A percentile compares a stretch with the other conserved stretches of the same genome.
Evolutionary conservation across 352 stramenopile species (phyloP).

Genomic region (Phytophthora hybrid): DNA sequence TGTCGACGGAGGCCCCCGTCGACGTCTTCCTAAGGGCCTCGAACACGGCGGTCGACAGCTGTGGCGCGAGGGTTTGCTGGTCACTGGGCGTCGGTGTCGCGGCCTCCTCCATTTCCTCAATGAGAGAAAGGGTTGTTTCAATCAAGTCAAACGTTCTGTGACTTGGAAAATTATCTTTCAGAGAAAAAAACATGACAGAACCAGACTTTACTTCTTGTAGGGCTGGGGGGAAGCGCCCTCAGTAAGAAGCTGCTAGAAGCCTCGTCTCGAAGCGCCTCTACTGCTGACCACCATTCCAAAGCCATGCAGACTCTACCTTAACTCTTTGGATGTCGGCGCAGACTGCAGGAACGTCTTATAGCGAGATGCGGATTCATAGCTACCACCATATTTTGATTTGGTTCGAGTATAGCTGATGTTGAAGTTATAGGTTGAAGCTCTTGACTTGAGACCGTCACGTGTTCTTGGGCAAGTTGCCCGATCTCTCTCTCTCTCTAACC

Average conservation of each 20-base stretch:
- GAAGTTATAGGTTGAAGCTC: slow-evolving; percentile 13
- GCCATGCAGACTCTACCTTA: neutral
- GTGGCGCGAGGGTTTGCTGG: no score
- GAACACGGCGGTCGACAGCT: no score
- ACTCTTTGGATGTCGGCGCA: neutral
- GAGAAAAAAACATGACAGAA: neutral
- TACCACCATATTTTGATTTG: neutral
- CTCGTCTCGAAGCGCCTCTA: neutral
- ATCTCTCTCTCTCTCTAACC: slow-evolving; percentile 6
- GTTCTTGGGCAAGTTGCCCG: neutral
- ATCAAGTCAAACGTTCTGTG: no score
- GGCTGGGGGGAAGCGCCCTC: neutral
- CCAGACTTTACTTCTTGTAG: neutral
- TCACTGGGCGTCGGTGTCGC: no score
- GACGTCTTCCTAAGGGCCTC: no score
- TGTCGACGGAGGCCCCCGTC: no score
- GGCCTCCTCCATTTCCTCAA: no score
- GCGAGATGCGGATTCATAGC: neutral
- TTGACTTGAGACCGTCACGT: neutral
- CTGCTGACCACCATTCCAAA: neutral
- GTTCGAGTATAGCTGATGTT: slow-evolving; percentile 17
- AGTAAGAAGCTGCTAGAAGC: neutral
- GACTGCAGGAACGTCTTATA: neutral
- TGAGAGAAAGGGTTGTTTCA: no score
- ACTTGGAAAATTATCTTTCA: no score